Evolutionary conservation across 129 eudicot species (phyloP).

Genomic region (Flaveria sonorensis): DNA sequence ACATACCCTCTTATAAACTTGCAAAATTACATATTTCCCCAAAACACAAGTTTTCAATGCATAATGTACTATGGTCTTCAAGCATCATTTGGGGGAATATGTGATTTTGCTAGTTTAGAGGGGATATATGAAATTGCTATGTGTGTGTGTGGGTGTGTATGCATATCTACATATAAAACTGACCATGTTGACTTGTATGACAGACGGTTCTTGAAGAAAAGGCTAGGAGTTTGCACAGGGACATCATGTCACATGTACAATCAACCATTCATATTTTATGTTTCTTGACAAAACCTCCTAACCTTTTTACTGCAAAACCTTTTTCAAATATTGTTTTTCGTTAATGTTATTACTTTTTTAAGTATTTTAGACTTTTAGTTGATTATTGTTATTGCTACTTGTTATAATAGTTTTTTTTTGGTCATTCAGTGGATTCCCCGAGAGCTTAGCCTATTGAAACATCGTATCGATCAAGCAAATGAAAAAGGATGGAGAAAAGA

Average conservation of each 20-base stretch:
- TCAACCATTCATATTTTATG: neutral
- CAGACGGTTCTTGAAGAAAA: slow-evolving; percentile 71
- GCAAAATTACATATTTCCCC: no score
- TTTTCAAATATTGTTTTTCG: neutral
- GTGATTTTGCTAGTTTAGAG: no score
- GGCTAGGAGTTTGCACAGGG: slow-evolving; percentile 67
- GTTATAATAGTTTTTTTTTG: neutral
- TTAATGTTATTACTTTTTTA: neutral
- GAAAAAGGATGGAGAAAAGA: slow-evolving; percentile 81
- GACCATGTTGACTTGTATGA: slow-evolving; percentile 30
- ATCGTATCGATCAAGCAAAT: slow-evolving; percentile 64
- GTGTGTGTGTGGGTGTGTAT: neutral
- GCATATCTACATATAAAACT: neutral
- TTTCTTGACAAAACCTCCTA: neutral
- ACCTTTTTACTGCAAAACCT: neutral
- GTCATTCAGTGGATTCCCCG: slow-evolving; percentile 50
- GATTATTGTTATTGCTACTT: slow-evolving; percentile 4
- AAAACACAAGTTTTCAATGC: no score
- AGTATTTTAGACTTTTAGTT: neutral
- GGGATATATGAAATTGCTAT: neutral
- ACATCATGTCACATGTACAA: slow-evolving; percentile 51
- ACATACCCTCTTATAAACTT: no score
- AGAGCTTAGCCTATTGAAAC: slow-evolving; percentile 56
- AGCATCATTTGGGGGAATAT: no score
- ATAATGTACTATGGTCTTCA: no score